Evolutionary conservation across 148 eudicot genomes (phyloP).

Genomic region (Mesembryanthemum crystallinum): DNA sequence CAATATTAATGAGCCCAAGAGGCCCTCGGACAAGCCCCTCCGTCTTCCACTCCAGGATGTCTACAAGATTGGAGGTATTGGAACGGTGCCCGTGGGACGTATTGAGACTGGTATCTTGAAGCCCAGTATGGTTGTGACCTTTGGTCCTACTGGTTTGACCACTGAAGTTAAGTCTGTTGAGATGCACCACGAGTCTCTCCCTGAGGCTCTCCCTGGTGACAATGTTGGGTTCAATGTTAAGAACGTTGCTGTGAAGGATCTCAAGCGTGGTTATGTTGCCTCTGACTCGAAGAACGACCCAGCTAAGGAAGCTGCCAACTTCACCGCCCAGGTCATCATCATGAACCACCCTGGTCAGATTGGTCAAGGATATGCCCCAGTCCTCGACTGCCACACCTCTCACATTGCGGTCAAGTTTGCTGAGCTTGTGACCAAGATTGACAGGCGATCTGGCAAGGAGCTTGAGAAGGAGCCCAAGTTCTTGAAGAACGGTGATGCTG

Average conservation of each 20-base stretch:
- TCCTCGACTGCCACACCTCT: slow-evolving; percentile 42
- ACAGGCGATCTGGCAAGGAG: slow-evolving; percentile 45
- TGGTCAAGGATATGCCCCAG: slow-evolving; percentile 39
- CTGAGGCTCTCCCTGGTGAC: slow-evolving; percentile 41
- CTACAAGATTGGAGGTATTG: slow-evolving; percentile 44
- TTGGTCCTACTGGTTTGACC: slow-evolving; percentile 39
- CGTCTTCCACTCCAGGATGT: slow-evolving; percentile 46
- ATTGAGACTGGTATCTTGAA: slow-evolving; percentile 36
- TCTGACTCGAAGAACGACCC: slow-evolving; percentile 44
- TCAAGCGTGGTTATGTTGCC: slow-evolving; percentile 46
- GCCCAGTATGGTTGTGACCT: slow-evolving; percentile 42
- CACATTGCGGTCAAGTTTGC: slow-evolving; percentile 44
- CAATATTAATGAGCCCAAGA: slow-evolving; percentile 34
- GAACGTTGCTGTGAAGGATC: slow-evolving; percentile 44
- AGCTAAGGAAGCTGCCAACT: slow-evolving; percentile 39
- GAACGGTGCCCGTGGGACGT: slow-evolving; percentile 39
- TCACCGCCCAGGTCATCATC: slow-evolving; percentile 41
- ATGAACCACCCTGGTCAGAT: slow-evolving; percentile 51
- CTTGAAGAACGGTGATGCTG: slow-evolving; percentile 42
- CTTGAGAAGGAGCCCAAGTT: slow-evolving; percentile 47
- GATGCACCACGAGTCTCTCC: slow-evolving; percentile 39
- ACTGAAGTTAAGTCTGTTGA: slow-evolving; percentile 42
- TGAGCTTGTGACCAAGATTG: slow-evolving; percentile 40
- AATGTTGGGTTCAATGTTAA: slow-evolving; percentile 41
- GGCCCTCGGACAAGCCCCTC: slow-evolving; percentile 43